Evolutionary conservation across 495 filamentous ascomycete genomes (phyloP).

Genomic region (Collariella sp.): DNA sequence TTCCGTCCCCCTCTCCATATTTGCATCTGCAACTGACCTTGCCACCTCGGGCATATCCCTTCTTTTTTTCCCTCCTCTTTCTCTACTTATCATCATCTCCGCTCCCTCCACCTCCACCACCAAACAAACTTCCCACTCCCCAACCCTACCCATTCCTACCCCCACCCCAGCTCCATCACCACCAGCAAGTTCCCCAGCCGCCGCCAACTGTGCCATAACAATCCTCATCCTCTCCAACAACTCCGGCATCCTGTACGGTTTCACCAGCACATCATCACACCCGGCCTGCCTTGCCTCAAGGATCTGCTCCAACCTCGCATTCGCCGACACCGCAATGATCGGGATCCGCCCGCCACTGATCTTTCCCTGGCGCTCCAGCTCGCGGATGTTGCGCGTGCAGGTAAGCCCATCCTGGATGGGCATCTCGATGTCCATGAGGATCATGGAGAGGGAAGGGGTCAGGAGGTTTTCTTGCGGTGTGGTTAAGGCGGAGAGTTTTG

Average conservation of each 20-base stretch:
- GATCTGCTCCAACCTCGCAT: slow-evolving; percentile 62
- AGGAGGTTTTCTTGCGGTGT: background rate
- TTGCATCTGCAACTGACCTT: too few species aligned
- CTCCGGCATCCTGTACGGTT: slow-evolving; percentile 41
- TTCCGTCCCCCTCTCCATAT: too few species aligned
- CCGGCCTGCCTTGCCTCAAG: slow-evolving; percentile 55
- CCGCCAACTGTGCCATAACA: slow-evolving; percentile 50
- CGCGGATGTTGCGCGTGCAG: slow-evolving; percentile 57
- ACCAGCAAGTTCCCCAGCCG: background rate
- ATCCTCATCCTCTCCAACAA: slow-evolving; percentile 36
- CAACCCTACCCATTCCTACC: background rate
- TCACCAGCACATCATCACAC: slow-evolving; percentile 40
- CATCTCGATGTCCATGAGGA: slow-evolving; percentile 83
- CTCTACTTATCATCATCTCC: too few species aligned
- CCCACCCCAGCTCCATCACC: background rate
- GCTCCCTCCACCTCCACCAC: background rate
- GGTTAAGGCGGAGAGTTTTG: background rate
- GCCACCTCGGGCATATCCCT: too few species aligned
- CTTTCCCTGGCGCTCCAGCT: slow-evolving; percentile 46
- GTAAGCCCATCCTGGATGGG: slow-evolving; percentile 72
- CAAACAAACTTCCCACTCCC: background rate
- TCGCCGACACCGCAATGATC: slow-evolving; percentile 71
- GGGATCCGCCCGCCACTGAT: slow-evolving; percentile 50
- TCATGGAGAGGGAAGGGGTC: slow-evolving; percentile 33
- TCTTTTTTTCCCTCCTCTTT: too few species aligned